Percentiles rank a stretch among this genome's conserved stretches.
These are phyloP conservation scores for Trichothecium roseum DNA, from an alignment of 2,329 filamentous ascomycete species.

Conservation along the genomic window DNA sequence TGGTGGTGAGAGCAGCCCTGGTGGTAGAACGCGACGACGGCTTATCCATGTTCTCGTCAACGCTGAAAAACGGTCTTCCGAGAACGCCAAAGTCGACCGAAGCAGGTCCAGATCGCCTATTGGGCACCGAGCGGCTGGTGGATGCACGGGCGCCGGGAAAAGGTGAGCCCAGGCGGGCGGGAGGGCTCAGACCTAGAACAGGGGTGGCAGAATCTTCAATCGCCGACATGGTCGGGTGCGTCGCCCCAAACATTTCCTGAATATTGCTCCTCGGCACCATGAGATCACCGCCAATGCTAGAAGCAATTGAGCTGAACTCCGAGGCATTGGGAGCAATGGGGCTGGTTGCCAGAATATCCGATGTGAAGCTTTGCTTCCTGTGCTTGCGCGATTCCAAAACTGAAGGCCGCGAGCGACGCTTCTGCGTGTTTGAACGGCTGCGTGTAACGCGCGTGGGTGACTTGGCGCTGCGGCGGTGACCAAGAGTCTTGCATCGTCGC, in stretches of 20 bases:
- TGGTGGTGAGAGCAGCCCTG: constrained; percentile 34
- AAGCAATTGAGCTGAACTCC: constrained; percentile 21
- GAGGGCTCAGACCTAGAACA: constrained; percentile 21
- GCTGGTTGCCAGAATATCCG: constrained; percentile 33
- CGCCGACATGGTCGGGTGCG: constrained; percentile 9
- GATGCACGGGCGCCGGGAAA: constrained; percentile 35
- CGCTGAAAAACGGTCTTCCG: constrained; percentile 45
- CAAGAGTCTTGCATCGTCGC: constrained; percentile 37
- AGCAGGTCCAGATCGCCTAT: constrained; percentile 37
- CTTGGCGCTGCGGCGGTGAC: constrained; percentile 37
- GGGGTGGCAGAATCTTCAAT: not conserved
- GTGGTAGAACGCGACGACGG: constrained; percentile 14
- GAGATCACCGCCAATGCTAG: constrained; percentile 22
- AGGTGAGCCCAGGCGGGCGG: constrained; percentile 47
- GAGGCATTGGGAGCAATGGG: constrained; percentile 10
- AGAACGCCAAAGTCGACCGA: constrained; percentile 33
- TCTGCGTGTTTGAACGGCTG: constrained; percentile 43
- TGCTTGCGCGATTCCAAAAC: constrained; percentile 34
- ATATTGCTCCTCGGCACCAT: constrained; percentile 31
- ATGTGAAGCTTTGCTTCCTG: constrained; percentile 43
- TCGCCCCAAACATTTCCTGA: constrained; percentile 27
- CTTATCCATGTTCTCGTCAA: constrained; percentile 33
- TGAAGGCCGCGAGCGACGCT: constrained; percentile 38
- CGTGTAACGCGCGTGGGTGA: constrained; percentile 41
- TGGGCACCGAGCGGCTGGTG: constrained; percentile 51